phyloP scores from a whole-genome alignment of 2,329 filamentous ascomycete species.

The Ophiocordyceps sinensis region DNA sequence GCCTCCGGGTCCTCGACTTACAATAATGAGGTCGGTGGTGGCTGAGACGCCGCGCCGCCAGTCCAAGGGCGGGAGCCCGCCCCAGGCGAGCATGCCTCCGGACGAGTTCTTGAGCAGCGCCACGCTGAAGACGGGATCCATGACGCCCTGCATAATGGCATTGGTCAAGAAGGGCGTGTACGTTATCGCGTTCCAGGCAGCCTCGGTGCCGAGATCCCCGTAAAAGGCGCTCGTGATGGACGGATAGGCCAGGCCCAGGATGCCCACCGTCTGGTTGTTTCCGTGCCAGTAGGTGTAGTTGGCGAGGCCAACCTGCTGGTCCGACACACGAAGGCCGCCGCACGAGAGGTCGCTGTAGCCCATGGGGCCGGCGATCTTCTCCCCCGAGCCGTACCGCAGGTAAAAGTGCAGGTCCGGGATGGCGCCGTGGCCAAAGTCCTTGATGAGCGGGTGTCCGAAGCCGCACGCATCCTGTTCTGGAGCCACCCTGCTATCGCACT shows the following conservation, averaged over 20 bases:
- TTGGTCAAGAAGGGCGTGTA: slow-evolving; percentile 35
- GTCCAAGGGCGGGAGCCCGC: slow-evolving; percentile 27
- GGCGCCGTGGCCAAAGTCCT: slow-evolving; percentile 23
- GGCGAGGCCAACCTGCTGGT: slow-evolving; percentile 33
- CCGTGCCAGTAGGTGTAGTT: slow-evolving; percentile 35
- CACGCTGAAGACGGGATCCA: slow-evolving; percentile 32
- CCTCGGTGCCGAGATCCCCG: slow-evolving; percentile 23
- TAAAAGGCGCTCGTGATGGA: slow-evolving; percentile 33
- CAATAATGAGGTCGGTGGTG: slow-evolving; percentile 28
- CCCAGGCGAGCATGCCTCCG: slow-evolving; percentile 30
- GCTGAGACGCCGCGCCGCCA: slow-evolving; percentile 15
- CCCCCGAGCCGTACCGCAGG: slow-evolving; percentile 32
- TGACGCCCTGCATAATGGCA: slow-evolving; percentile 29
- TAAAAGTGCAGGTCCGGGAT: slow-evolving; percentile 29
- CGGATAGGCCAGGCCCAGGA: slow-evolving; percentile 36
- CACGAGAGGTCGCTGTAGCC: slow-evolving; percentile 30
- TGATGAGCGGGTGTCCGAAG: slow-evolving; percentile 24
- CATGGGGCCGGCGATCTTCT: slow-evolving; percentile 31
- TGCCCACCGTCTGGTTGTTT: slow-evolving; percentile 35
- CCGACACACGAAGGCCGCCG: slow-evolving; percentile 26
- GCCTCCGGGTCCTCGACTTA: slow-evolving; percentile 12
- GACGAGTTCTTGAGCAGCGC: slow-evolving; percentile 31
- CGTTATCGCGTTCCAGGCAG: slow-evolving; percentile 20
- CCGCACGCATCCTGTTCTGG: slow-evolving; percentile 18
- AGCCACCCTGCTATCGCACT: slow-evolving; percentile 22